phyloP scores from a whole-genome alignment of 2,329 filamentous ascomycete species.

The Alternaria metachromatica region DNA sequence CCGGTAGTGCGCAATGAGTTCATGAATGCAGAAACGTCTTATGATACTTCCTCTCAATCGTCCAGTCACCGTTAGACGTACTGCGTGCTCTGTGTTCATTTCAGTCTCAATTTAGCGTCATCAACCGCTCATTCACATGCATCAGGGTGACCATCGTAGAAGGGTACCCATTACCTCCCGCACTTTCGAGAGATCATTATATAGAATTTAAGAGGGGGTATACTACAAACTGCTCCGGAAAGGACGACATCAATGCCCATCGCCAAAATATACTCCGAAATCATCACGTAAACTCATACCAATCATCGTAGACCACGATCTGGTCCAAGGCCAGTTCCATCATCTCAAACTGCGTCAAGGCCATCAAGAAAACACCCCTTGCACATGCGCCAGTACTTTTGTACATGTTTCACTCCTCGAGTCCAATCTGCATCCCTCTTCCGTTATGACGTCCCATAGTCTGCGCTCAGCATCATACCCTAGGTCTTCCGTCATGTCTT shows the following conservation, averaged over 20 bases:
- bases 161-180: not conserved
- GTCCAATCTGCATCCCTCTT: constrained; percentile 29
- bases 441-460: constrained; percentile 31
- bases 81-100: not conserved
- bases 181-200: not conserved
- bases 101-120: not conserved
- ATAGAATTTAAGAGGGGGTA: not conserved
- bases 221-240: not conserved
- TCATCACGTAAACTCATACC: not conserved
- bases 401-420: constrained; percentile 16
- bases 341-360: constrained; percentile 9
- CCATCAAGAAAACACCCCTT: constrained; percentile 26
- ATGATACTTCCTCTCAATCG: not conserved
- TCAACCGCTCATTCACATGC: not conserved
- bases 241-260: not conserved
- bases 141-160: not conserved
- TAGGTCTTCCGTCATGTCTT: constrained; percentile 20
- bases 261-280: not conserved
- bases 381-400: constrained; percentile 14
- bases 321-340: not conserved
- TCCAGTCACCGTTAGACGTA: not conserved
- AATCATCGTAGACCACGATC: not conserved
- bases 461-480: constrained; percentile 34
- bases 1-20: not conserved
- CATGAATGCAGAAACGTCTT: not conserved